A percentile compares a stretch with the other conserved stretches of the same genome.
Conservation (phyloP, 345 rosid species). For the Pelargonium nanum region DNA sequence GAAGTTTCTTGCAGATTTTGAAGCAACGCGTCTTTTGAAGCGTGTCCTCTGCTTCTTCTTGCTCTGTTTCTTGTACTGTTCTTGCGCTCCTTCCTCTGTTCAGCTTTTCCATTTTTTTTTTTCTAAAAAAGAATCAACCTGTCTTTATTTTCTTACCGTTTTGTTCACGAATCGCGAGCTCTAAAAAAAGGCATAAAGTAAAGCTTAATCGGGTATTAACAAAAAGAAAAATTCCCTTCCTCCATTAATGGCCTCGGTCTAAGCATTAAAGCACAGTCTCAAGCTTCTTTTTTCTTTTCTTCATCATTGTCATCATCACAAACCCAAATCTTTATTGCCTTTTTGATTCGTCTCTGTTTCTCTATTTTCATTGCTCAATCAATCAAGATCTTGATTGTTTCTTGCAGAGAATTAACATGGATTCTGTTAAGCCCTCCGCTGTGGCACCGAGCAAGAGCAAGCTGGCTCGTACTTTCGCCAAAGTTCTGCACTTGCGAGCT, state of each 20-base stretch:
- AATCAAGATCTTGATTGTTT: neutral
- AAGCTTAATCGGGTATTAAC: constrained; percentile 11
- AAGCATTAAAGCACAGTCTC: constrained; percentile 34
- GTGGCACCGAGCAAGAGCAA: constrained; percentile 52
- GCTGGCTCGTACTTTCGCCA: constrained; percentile 51
- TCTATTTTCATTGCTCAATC: constrained; percentile 3
- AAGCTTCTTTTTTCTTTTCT: constrained; percentile 15
- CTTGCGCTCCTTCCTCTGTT: no score
- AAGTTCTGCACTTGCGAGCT: constrained; percentile 51
- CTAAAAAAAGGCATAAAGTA: constrained; percentile 13
- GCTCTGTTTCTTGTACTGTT: no score
- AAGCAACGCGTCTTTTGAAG: no score
- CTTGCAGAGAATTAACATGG: constrained; percentile 39
- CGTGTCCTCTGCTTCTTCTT: no score
- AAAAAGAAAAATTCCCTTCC: constrained; percentile 17
- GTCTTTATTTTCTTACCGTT: constrained; percentile 4
- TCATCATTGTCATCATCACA: constrained; percentile 15
- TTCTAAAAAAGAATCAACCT: no score
- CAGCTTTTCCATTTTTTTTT: no score
- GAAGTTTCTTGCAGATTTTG: no score
- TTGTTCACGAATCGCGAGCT: constrained; percentile 2
- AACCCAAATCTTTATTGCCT: constrained; percentile 2
- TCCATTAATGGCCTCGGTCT: constrained; percentile 31
- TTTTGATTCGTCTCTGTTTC: neutral
- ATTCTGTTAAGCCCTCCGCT: constrained; percentile 46